These are phyloP conservation scores for Candida pini DNA, from an alignment of 805 yeast species.

Conservation along the genomic window DNA sequence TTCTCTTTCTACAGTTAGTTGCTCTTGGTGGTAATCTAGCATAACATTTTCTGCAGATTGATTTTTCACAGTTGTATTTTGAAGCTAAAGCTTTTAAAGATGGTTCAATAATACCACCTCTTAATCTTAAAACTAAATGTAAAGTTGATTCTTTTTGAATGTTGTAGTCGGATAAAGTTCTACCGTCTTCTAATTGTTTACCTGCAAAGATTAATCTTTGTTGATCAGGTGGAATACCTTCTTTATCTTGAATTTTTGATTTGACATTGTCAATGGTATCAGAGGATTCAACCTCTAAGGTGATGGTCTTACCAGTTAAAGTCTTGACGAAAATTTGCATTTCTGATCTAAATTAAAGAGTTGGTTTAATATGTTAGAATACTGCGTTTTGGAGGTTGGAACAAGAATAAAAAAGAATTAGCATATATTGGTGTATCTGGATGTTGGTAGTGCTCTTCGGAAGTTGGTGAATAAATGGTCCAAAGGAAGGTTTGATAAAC, in stretches of 20 bases:
- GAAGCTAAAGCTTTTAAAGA: slow-evolving; percentile 98
- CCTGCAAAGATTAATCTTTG: slow-evolving; percentile 94
- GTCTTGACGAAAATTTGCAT: slow-evolving; percentile 99
- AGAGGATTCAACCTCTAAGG: slow-evolving; percentile 81
- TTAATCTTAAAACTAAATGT: slow-evolving; percentile 60
- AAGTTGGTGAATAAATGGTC: no score
- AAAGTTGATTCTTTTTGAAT: slow-evolving; percentile 84
- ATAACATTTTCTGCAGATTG: slow-evolving; percentile 99
- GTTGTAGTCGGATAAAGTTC: slow-evolving; percentile 92
- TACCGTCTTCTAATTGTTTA: slow-evolving; percentile 94
- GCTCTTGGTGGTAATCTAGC: slow-evolving; percentile 99
- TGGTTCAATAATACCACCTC: slow-evolving; percentile 95
- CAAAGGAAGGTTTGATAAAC: no score
- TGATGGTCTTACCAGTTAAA: slow-evolving; percentile 97
- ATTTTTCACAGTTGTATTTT: slow-evolving; percentile 99
- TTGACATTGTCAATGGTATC: slow-evolving; percentile 95
- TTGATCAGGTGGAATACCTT: slow-evolving; percentile 96
- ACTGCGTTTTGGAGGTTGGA: not conserved
- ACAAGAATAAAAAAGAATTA: not conserved
- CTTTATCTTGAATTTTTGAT: slow-evolving; percentile 93
- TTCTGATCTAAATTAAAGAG: slow-evolving; percentile 22
- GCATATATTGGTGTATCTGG: not conserved
- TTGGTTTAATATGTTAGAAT: slow-evolving; percentile 8
- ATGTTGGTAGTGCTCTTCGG: not conserved
- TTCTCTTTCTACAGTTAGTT: slow-evolving; percentile 99